Base-by-base conservation (phyloP, 805 yeast species). In the Yarrowia sp. region DNA sequence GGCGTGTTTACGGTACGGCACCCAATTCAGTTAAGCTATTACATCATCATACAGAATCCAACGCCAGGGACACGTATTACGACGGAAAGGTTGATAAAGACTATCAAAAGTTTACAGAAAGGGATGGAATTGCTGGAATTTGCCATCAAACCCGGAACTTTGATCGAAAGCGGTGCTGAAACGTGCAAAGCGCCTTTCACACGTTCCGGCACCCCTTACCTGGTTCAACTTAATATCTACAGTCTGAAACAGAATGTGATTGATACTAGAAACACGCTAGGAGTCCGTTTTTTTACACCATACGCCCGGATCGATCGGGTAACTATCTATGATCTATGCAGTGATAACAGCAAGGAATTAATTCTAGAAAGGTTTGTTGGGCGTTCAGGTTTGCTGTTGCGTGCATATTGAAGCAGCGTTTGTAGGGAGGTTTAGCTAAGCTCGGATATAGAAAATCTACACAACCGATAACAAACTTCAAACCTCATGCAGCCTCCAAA, bases 111-210 rank as follows among this genome's bases (percentile, higher is more conserved):
- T n/a, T 33, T 48, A 33, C 41, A 18, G 55, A 35, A 48, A 48
- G 41, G 55, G 55, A 48, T 33, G 18, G 11, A 13, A 48, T 14
- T 33, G 41, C 32, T 48, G 55, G 41, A 48, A 48, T 48, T 48
- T 48, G 55, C 55, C 32, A 35, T 48, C 53, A 48, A 48, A 35
- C 55, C 31, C 41, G 32, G 32, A 48, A 48, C 55, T 48, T 48
- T 48, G 55, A 35, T 17, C 55, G 8, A 48, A 48, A 48, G 32
- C 41, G 39, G 55, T 4, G 4, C 11, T 35, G 32, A 48, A 48
- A 48, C 55, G 55, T 48, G 55, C n/a, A 14, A 4, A 8, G 32
- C 13, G 55, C 53, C 39, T 14, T 33, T 33, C 14, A 28, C 38
- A 11, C 22, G 38, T 11, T 9, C 50, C 8, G 18, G 38, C 5